Evolutionary conservation across 495 filamentous ascomycete genomes (phyloP), one percentile per base, ranked within the genome.

Genomic region (Penicillium cataractarum): DNA sequence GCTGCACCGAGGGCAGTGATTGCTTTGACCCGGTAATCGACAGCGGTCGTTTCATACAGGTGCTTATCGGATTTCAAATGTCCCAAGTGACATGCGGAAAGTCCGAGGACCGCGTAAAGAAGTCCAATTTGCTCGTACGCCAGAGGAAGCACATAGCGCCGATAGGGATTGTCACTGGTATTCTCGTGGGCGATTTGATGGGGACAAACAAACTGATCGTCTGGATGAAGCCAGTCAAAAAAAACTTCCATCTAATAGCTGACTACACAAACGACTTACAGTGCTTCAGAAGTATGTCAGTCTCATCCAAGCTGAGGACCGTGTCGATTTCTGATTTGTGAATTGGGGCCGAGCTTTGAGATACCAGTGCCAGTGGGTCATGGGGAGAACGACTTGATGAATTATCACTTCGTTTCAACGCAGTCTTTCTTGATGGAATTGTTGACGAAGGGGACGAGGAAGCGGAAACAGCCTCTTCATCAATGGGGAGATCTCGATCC

Each of bases 11-110:
- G 68, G 3, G 72, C 69, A 26, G 66, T 65, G 26, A 79, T 77
- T 6, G 76, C 74, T 56, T 71, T 76, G n/a, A 75, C 57, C 37
- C 75, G 70, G 55, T 75, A 79, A 22, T 76, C 68, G 2, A 79
- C 71, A 2, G 75, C 72, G 2, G 69, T 64, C 1, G 68, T 65
- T 52, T 76, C 72, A 51, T 71, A 60, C 10, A 79, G 48, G 17
- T 67, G 44, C 39, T 44, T 40, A 39, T 79, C 64, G 4, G 51
- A 63, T 4, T 62, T 72, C 24, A 74, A 21, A 17, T 66, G 65
- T 4, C 76, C 76, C 2, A 76, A 51, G 61, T 79, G 76, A 21
- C 71, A 76, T 35, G 75, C 76, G 0, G 76, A 69, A 3, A 79
- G 63, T 1, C 71, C 73, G 7, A 79, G 69, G 10, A 79, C 67